Base-by-base conservation (phyloP, 2,329 filamentous ascomycete species). In the Coniochaeta sp. region DNA sequence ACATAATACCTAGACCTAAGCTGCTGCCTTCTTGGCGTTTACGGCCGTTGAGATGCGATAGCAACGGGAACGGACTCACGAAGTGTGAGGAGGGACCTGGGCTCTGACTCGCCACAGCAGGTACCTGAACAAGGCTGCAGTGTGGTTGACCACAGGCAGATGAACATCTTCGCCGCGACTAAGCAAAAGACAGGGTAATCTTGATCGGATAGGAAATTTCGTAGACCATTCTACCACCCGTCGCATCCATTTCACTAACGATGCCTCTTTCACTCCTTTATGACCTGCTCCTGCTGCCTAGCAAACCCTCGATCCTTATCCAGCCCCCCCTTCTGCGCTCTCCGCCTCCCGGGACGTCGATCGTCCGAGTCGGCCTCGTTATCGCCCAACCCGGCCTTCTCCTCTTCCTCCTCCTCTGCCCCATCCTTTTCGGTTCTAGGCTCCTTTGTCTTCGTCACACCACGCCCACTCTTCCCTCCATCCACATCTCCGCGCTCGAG, bases 401-500 rank as follows among this genome's bases (percentile, higher is more conserved):
- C 42, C 8, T 47, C 42, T 44, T 47, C 42, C 42, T 47, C 42
- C 8, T 47, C 42, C 52, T 62, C 60, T 8, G 59, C 59, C 47
- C 58, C 50, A 14, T 58, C 57, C 38, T 55, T 58, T 32, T 57
- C 60, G 24, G 62, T 59, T 32, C 58, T 58, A 2, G 42, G 42
- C 2, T 19, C 42, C 55, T 62, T 59, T n/a, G 60, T 50, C 32
- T 59, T 55, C 10, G 57, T 22, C 2, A 34, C 17, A 2, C 19
- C 19, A 32, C 5, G 34, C 34, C 17, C 38, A 7, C 4, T 10
- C 14, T 42, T 42, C 16, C 14, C 10, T 12, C 24, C 57, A 6
- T 34, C 55, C 19, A 57, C 59, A 0, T 55, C 59, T 16, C 71
- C 66, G 16, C 73, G 70, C 1, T 72, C 72, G 44, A 84, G 64